Conservation (phyloP, 768 basidiomycete genomes). For the Chalciporus chontae region DNA sequence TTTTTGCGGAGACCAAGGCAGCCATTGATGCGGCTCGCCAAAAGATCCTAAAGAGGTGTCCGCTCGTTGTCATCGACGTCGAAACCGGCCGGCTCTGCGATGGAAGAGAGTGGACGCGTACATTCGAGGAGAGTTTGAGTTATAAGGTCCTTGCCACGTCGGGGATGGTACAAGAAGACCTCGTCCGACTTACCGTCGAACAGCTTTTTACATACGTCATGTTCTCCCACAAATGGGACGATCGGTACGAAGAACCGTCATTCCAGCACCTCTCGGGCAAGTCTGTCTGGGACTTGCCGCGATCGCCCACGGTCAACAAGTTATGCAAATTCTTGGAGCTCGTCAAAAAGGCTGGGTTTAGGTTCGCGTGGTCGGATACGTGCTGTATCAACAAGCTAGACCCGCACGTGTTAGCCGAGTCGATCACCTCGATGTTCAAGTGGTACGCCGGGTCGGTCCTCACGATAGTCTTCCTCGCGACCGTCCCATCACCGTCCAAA, state of each 20-base stretch:
- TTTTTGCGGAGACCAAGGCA: too few species aligned
- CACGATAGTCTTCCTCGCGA: not conserved
- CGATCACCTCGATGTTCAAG: not conserved
- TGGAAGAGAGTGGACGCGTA: too few species aligned
- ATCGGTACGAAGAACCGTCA: not conserved
- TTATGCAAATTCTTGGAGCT: not conserved
- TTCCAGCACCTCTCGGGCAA: not conserved
- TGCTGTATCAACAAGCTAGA: not conserved
- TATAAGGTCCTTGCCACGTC: too few species aligned
- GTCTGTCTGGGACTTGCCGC: not conserved
- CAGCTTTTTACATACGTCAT: not conserved
- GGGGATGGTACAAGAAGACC: too few species aligned
- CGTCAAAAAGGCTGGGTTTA: not conserved
- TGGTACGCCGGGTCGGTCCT: not conserved
- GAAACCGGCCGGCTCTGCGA: too few species aligned
- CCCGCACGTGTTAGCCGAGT: not conserved
- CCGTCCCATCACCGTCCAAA: not conserved
- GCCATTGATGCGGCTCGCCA: too few species aligned
- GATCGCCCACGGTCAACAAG: not conserved
- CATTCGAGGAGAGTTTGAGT: too few species aligned
- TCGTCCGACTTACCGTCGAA: too few species aligned
- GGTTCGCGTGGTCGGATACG: not conserved
- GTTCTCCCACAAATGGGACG: not conserved
- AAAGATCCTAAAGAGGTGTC: too few species aligned
- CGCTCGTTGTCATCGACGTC: too few species aligned